Evolutionary conservation across 176 grass and related monocot genomes (phyloP).

Genomic region (Musa acuminata): DNA sequence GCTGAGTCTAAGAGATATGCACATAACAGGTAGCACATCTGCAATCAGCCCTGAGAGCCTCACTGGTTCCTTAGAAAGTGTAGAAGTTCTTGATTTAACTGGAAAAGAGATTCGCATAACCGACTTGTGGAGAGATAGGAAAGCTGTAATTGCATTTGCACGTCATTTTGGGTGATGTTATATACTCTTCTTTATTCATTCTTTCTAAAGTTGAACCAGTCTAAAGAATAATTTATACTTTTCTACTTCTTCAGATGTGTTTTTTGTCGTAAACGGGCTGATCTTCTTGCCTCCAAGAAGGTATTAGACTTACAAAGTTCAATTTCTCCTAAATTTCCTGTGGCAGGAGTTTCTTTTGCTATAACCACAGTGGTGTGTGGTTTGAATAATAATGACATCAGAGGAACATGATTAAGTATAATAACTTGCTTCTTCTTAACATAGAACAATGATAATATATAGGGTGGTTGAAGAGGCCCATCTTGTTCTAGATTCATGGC

Average conservation of each 20-base stretch:
- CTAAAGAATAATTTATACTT: constrained; percentile 5
- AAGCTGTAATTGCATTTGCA: constrained; percentile 75
- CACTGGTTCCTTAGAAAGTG: constrained; percentile 42
- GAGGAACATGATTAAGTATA: background rate
- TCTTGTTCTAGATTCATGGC: too few relatives aligned
- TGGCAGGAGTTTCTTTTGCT: background rate
- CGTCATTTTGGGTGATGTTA: constrained; percentile 78
- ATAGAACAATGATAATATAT: background rate
- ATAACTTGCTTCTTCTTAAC: background rate
- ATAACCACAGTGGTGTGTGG: background rate
- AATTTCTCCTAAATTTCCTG: background rate
- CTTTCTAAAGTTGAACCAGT: background rate
- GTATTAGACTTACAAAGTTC: constrained; percentile 12
- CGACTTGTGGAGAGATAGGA: constrained; percentile 88
- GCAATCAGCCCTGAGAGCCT: constrained; percentile 34
- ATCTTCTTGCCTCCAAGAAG: constrained; percentile 81
- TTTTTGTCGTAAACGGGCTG: constrained; percentile 74
- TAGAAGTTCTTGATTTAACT: constrained; percentile 71
- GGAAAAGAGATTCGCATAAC: constrained; percentile 48
- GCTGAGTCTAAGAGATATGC: background rate
- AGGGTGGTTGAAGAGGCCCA: background rate
- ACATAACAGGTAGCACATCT: constrained; percentile 27
- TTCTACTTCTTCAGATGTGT: constrained; percentile 51
- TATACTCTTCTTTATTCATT: background rate
- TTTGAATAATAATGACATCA: background rate